phyloP scores from a whole-genome alignment of 441 rosid species.

The Viola pubescens region DNA sequence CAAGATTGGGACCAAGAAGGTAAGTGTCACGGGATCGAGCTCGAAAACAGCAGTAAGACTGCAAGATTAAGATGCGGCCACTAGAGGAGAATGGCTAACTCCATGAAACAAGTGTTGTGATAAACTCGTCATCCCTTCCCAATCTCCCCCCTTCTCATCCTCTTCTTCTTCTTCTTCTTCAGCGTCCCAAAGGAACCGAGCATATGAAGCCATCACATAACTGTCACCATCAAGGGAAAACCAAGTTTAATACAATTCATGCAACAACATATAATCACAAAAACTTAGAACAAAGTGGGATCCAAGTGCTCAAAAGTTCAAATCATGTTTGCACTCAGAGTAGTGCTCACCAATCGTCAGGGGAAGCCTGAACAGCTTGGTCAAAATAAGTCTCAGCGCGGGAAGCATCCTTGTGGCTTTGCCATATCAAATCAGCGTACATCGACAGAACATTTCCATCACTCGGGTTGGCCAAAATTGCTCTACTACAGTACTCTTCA shows the following conservation, averaged over 20 bases:
- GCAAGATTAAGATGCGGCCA: constrained; percentile 38
- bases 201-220: constrained; percentile 74
- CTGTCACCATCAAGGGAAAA: constrained; percentile 36
- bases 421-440: constrained; percentile 82
- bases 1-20: not conserved
- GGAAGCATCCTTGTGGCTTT: constrained; percentile 46
- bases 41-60: no score
- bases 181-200: constrained; percentile 80
- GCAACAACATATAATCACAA: not conserved
- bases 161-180: constrained; percentile 46
- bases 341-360: constrained; percentile 60
- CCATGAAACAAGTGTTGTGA: constrained; percentile 30
- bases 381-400: constrained; percentile 69
- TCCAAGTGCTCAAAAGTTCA: not conserved
- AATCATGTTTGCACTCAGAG: not conserved
- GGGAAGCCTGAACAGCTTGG: constrained; percentile 72
- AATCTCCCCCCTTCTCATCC: constrained; percentile 27
- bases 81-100: constrained; percentile 21
- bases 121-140: constrained; percentile 15
- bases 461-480: constrained; percentile 48
- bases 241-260: not conserved
- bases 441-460: constrained; percentile 69
- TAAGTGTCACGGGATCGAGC: not conserved
- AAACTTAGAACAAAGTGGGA: not conserved
- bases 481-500: constrained; percentile 74